Evolutionary conservation across 1,284 basidiomycete species (phyloP), one percentile per base, ranked within the genome.

Genomic region (Peniophora sp.): DNA sequence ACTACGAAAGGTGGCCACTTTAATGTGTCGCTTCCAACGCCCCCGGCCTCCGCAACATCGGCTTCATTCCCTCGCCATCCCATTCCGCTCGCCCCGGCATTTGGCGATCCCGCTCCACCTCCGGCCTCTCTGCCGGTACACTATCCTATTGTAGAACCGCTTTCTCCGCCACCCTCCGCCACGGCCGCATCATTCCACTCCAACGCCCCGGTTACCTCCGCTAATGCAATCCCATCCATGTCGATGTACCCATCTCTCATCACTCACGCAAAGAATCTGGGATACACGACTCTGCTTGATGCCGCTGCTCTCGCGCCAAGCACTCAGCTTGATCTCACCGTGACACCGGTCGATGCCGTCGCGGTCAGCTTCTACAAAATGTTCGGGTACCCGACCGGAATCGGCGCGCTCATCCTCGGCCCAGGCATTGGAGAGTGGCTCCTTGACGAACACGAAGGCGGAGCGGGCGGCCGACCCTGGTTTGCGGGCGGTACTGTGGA

Each of bases 341-440:
- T 83, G 50, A 75, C 72, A 22, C 77, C 81, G 5, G 82, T 88
- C 12, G 88, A 91, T 64, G 89, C 88, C 2, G 83, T 92, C 76
- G 87, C 82, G 0, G 64, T 92, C 50, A 89, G 85, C 39, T 89
- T 92, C 59, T 93, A 93, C 71, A 93, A 93, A 59, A 90, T 92
- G 83, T 89, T 91, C 55, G 89, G 89, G 25, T 92, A 83, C 59
- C 90, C 90, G 8, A 93, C 90, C 0, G 90, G 89, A 1, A 78
- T 92, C 43, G 89, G 90, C 27, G 87, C 87, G 17, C 72, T 93
- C 1, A 66, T 93, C 32, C 92, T 83, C 59, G 89, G 89, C 3
- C 92, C 90, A 0, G 90, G 89, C 1, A 78, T 92, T 43, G 89
- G 90, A 32, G 86, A 85, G 22, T 71, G 92, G 2, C 67, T 92